A percentile compares a stretch with the other conserved stretches of the same genome.
Evolutionary conservation across 345 rosid genomes (phyloP).

Genomic region (Brassica rapa): DNA sequence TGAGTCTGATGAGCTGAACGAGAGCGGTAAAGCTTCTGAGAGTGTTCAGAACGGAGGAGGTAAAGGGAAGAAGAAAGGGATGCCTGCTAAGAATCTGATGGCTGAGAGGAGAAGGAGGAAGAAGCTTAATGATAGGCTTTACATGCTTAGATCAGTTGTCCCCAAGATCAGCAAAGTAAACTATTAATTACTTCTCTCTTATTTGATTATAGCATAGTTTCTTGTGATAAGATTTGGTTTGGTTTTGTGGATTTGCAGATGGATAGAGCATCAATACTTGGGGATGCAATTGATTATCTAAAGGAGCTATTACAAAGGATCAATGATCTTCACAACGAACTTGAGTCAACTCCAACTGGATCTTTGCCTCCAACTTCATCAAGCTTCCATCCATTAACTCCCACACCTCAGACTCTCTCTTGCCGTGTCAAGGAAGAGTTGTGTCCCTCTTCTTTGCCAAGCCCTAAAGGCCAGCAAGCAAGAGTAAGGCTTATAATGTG

Average conservation of each 20-base stretch:
- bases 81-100: conserved; percentile 96
- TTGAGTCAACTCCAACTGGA: conserved; percentile 76
- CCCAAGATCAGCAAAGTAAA: conserved; percentile 97
- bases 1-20: conserved; percentile 72
- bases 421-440: conserved; percentile 79
- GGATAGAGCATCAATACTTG: conserved; percentile 98
- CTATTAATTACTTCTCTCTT: conserved; percentile 6
- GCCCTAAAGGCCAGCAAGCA: conserved; percentile 82
- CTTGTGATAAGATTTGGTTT: not conserved
- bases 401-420: conserved; percentile 75
- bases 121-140: conserved; percentile 98
- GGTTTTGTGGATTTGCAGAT: conserved; percentile 50
- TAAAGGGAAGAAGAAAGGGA: conserved; percentile 82
- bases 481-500: conserved; percentile 50
- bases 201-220: conserved; percentile 8
- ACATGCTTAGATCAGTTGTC: conserved; percentile 96
- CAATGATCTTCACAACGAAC: conserved; percentile 84
- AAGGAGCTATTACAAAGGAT: conserved; percentile 95
- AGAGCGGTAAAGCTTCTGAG: conserved; percentile 47
- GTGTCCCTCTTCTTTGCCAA: conserved; percentile 64
- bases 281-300: conserved; percentile 92
- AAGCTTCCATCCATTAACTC: conserved; percentile 82
- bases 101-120: conserved; percentile 95
- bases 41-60: conserved; percentile 52
- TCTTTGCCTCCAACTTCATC: conserved; percentile 61